Base-by-base conservation (phyloP, 495 filamentous ascomycete species). In the Neurospora sp. region DNA sequence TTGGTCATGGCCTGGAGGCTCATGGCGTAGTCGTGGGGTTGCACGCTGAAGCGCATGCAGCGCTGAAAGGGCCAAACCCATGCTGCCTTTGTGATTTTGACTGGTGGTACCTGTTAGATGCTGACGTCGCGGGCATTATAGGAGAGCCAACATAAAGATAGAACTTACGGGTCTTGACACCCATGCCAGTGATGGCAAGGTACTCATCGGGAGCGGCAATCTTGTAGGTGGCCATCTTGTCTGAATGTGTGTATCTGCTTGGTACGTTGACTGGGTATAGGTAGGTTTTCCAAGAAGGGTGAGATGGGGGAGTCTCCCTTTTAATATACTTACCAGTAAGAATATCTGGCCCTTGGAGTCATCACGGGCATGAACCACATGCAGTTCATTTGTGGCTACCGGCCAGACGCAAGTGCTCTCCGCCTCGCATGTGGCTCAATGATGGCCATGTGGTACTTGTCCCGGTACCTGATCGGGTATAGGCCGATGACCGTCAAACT, bases 1-100 rank as follows among this genome's bases (percentile, higher is more conserved):
- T 89, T 85, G 27, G 91, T 95, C 92, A 94, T 95, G 38, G 92
- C 92, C 79, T 93, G 91, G 4, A 94, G 86, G 68, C 86, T 88
- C 80, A 94, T 89, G 42, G 85, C 85, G 78, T 92, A 93, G 79
- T 94, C 92, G 79, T 91, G 92, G 0, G 93, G 93, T 72, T 91
- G 88, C 70, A 94, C 90, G 42, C 78, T 83, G 80, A 84, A 85
- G 73, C 80, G 78, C 70, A 82, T 83, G 75, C 82, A 87, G 80
- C 84, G 84, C 85, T 93, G 90, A 76, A 89, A 88, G 73, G 91
- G 90, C 80, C 82, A 86, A 4, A 93, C 86, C 82, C 89, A 88
- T 59, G 89, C 88, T 74, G 91, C 90, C 80, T 94, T 96, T 70
- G 82, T 85, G 78, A 96, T 92, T 75, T 85, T 86, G 71, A 96